Percentiles rank a stretch among this genome's conserved stretches.
Evolutionary conservation across 257 asterid genomes (phyloP).

Genomic region (Capsicum chinense): DNA sequence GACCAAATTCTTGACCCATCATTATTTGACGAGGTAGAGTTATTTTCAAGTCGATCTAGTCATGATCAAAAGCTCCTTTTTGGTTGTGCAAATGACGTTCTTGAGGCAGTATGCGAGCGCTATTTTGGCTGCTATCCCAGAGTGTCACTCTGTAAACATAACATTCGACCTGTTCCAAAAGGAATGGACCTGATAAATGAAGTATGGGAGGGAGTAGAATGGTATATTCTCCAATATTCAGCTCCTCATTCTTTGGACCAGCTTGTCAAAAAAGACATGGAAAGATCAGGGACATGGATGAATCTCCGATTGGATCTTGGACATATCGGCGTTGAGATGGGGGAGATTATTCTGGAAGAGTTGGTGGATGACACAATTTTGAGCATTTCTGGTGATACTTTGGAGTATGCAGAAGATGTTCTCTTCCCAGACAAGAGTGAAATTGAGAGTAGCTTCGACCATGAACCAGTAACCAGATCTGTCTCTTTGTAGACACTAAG

Average conservation of each 20-base stretch:
- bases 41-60: constrained; percentile 72
- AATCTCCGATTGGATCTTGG: constrained; percentile 52
- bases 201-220: constrained; percentile 78
- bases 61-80: constrained; percentile 84
- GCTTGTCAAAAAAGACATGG: constrained; percentile 65
- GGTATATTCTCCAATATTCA: constrained; percentile 49
- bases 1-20: constrained; percentile 71
- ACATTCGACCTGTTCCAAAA: constrained; percentile 52
- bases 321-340: constrained; percentile 62
- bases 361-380: constrained; percentile 61
- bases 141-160: constrained; percentile 43
- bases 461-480: constrained; percentile 30
- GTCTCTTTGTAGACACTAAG: not conserved
- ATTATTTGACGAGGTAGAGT: constrained; percentile 85
- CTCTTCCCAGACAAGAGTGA: constrained; percentile 34
- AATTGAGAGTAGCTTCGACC: constrained; percentile 36
- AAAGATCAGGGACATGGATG: constrained; percentile 66
- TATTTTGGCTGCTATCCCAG: constrained; percentile 59
- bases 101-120: constrained; percentile 62
- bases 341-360: constrained; percentile 58
- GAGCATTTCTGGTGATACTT: constrained; percentile 42
- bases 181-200: constrained; percentile 83
- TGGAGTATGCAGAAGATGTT: constrained; percentile 29
- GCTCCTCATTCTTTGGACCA: constrained; percentile 64
- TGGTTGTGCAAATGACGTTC: constrained; percentile 74